These are phyloP conservation scores for Quercus wislizeni DNA, from an alignment of 306 rosid species.

Conservation along the genomic window DNA sequence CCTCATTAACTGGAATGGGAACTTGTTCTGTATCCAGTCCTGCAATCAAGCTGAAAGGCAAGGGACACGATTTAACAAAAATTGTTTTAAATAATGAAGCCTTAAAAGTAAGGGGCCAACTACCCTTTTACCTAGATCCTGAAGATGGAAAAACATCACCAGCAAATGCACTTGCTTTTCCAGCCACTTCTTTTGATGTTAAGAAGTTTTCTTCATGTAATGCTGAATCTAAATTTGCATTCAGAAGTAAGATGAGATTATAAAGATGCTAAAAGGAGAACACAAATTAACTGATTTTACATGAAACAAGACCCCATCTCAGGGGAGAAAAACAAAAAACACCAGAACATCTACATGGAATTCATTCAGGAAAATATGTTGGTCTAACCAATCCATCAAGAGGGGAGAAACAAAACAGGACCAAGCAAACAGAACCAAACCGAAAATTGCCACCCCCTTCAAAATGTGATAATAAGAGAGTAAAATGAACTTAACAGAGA, in stretches of 20 bases:
- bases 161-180: slow-evolving; percentile 30
- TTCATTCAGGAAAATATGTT: not conserved
- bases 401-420: not conserved
- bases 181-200: slow-evolving; percentile 33
- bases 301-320: not conserved
- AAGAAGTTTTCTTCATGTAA: slow-evolving; percentile 34
- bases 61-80: slow-evolving; percentile 17
- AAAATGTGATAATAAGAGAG: not conserved
- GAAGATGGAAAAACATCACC: slow-evolving; percentile 54
- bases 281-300: slow-evolving; percentile 2
- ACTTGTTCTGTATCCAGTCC: slow-evolving; percentile 38
- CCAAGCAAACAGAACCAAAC: not conserved
- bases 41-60: slow-evolving; percentile 44
- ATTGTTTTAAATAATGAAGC: not conserved
- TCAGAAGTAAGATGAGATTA: slow-evolving; percentile 13
- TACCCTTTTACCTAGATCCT: slow-evolving; percentile 40
- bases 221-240: slow-evolving; percentile 40
- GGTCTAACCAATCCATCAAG: not conserved
- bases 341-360: not conserved
- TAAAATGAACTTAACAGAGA: no score
- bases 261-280: not conserved
- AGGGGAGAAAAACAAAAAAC: not conserved
- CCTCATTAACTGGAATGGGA: slow-evolving; percentile 16
- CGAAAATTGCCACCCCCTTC: not conserved
- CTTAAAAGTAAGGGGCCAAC: not conserved